phyloP scores from a whole-genome alignment of 768 basidiomycete species.

The Fomitopsis serialis region DNA sequence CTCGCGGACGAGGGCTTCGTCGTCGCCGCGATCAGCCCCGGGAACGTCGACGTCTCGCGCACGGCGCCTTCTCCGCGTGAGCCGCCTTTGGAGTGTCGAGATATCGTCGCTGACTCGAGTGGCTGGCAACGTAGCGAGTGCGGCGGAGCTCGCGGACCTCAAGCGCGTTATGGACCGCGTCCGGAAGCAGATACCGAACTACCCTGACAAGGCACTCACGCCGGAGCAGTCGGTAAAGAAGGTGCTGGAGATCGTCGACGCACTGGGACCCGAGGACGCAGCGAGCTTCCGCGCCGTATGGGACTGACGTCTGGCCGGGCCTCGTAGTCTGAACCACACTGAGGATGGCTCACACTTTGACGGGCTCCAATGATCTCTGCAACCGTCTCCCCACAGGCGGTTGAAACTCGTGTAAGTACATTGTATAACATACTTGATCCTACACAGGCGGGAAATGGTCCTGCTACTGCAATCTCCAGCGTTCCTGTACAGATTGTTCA shows the following conservation, averaged over 20 bases:
- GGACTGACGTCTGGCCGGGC: too few species aligned
- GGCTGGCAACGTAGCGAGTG: neutral
- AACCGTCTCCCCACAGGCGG: too few species aligned
- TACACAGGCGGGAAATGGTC: too few species aligned
- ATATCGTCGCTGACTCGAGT: neutral
- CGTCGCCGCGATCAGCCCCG: neutral
- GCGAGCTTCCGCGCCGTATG: neutral
- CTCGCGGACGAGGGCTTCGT: neutral
- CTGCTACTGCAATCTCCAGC: too few species aligned
- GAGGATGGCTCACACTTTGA: too few species aligned
- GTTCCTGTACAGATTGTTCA: too few species aligned
- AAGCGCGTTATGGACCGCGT: slow-evolving; percentile 1
- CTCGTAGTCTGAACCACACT: too few species aligned
- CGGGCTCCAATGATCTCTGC: too few species aligned
- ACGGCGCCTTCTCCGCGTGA: neutral
- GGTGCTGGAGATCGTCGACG: slow-evolving; percentile 6
- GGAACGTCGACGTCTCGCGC: slow-evolving; percentile 7
- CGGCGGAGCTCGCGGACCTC: slow-evolving; percentile 6
- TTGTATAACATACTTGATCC: too few species aligned
- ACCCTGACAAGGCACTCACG: slow-evolving; percentile 4
- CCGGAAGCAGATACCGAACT: slow-evolving; percentile 12
- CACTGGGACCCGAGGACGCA: slow-evolving; percentile 6
- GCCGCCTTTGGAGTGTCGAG: neutral
- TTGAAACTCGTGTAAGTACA: too few species aligned
- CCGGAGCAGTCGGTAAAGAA: slow-evolving; percentile 11